phyloP scores from a whole-genome alignment of 768 basidiomycete species.

The Lepiota venenata region DNA sequence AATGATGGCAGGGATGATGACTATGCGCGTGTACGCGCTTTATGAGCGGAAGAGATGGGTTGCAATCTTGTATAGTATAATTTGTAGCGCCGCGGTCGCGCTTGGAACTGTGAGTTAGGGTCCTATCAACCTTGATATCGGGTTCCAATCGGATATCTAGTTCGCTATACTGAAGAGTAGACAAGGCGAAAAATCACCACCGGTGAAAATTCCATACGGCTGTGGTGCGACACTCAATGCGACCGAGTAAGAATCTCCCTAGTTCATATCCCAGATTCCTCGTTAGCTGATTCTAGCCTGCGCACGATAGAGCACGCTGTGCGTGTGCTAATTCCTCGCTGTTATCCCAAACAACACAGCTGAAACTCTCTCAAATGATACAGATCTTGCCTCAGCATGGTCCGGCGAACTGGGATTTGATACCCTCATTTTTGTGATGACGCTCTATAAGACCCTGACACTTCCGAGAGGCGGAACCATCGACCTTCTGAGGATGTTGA shows the following conservation, averaged over 20 bases:
- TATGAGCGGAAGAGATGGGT: conserved; percentile 27
- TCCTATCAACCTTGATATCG: background rate
- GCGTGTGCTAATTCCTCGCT: conserved; percentile 19
- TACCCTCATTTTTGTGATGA: conserved; percentile 36
- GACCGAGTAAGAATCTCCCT: background rate
- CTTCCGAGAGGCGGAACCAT: conserved; percentile 19
- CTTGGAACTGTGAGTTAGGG: conserved; percentile 20
- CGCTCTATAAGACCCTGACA: conserved; percentile 34
- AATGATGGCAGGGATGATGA: conserved; percentile 28
- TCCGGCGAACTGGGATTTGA: conserved; percentile 38
- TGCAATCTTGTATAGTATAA: conserved; percentile 22
- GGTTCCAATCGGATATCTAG: background rate
- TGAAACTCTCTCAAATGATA: background rate
- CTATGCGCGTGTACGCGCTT: conserved; percentile 38
- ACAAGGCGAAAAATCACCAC: background rate
- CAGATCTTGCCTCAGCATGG: conserved; percentile 35
- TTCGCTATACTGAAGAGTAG: background rate
- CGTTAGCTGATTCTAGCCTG: background rate
- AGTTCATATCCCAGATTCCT: too few relatives aligned
- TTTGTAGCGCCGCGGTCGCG: conserved; percentile 21
- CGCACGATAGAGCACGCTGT: conserved; percentile 13
- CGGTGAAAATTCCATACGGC: background rate
- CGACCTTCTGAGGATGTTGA: conserved; percentile 27
- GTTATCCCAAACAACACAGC: background rate
- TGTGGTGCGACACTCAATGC: background rate